A percentile compares a stretch with the other conserved stretches of the same genome.
These are phyloP conservation scores for Mycosphaerella sp. DNA, from an alignment of 2,329 filamentous ascomycete genomes.

Conservation along the genomic window DNA sequence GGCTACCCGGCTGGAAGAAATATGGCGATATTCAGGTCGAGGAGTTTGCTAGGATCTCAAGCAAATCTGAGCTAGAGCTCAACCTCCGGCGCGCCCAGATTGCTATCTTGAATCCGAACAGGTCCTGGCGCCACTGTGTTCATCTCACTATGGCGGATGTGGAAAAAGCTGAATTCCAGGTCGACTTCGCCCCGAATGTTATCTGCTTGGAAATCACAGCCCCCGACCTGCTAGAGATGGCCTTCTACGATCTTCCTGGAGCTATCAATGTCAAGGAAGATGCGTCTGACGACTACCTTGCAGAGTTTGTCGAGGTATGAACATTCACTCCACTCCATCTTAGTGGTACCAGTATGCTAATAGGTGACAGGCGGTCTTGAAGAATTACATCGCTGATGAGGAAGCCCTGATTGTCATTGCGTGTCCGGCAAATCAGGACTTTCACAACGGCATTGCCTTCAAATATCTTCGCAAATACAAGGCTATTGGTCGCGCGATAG, in stretches of 20 bases:
- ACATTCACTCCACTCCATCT: neutral
- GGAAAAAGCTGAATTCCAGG: slow-evolving; percentile 23
- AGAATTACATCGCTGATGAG: slow-evolving; percentile 60
- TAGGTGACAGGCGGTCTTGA: slow-evolving; percentile 36
- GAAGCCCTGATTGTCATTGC: slow-evolving; percentile 72
- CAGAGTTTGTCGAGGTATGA: slow-evolving; percentile 55
- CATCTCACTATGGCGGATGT: slow-evolving; percentile 25
- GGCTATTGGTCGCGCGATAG: slow-evolving; percentile 41
- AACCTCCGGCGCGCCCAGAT: slow-evolving; percentile 68
- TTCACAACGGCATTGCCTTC: slow-evolving; percentile 66
- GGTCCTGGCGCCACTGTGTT: slow-evolving; percentile 40
- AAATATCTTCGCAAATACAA: slow-evolving; percentile 47
- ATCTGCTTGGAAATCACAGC: slow-evolving; percentile 70
- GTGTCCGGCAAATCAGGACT: slow-evolving; percentile 69
- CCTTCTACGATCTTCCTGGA: slow-evolving; percentile 80
- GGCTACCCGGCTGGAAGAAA: slow-evolving; percentile 62
- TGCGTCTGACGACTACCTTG: slow-evolving; percentile 57
- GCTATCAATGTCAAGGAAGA: slow-evolving; percentile 66
- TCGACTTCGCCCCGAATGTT: slow-evolving; percentile 75
- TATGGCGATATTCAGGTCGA: slow-evolving; percentile 40
- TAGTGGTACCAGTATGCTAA: neutral
- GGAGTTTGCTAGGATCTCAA: slow-evolving; percentile 57
- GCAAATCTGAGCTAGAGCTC: slow-evolving; percentile 58
- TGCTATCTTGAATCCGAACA: slow-evolving; percentile 64
- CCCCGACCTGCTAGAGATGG: slow-evolving; percentile 63